Percentiles rank a stretch among this genome's conserved stretches.
Evolutionary conservation across 106 monocot genomes (phyloP).

Genomic region (Acorus calamus): DNA sequence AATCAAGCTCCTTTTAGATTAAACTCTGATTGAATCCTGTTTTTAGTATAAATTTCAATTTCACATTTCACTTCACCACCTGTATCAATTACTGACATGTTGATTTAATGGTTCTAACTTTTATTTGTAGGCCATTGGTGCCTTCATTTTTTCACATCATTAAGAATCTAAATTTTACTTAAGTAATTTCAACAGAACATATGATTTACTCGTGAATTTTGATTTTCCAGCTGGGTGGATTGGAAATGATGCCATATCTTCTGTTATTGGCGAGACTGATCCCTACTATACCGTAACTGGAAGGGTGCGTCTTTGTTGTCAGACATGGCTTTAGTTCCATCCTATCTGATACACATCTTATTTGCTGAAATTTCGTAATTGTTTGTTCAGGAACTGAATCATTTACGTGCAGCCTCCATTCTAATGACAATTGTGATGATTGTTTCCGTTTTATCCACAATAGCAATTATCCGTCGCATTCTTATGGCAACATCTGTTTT

Average conservation of each 20-base stretch:
- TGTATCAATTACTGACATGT: too few species aligned
- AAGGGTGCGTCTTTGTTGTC: conserved; percentile 34
- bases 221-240: conserved; percentile 90
- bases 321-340: not conserved
- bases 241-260: conserved; percentile 80
- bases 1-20: too few species aligned
- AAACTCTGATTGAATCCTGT: too few species aligned
- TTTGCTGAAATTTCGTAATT: too few species aligned
- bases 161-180: too few species aligned
- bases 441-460: conserved; percentile 70
- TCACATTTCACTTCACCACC: too few species aligned
- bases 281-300: conserved; percentile 68
- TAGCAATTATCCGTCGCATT: conserved; percentile 87
- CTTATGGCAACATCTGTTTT: conserved; percentile 95
- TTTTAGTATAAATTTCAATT: too few species aligned
- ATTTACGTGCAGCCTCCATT: conserved; percentile 70
- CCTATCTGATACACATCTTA: too few species aligned
- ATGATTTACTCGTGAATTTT: not conserved
- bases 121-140: not conserved
- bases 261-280: conserved; percentile 92
- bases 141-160: too few species aligned
- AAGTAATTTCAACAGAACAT: too few species aligned
- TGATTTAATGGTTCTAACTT: too few species aligned
- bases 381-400: conserved; percentile 67
- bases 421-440: conserved; percentile 96